Conservation (phyloP, 2,329 filamentous ascomycete species). For the Cercospora zeae-maydis region DNA sequence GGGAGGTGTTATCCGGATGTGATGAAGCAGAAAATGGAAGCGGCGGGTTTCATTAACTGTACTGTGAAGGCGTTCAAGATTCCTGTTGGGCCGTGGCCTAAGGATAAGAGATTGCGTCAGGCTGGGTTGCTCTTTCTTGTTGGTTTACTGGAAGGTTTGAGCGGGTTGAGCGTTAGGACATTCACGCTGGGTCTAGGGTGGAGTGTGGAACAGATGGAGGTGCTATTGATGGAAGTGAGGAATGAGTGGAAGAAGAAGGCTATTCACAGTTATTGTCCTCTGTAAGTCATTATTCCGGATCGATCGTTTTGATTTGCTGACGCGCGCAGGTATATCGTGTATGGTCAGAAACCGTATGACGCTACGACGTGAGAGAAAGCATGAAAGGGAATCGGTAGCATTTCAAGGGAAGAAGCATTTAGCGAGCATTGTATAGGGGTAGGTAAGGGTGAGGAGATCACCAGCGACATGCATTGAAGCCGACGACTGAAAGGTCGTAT, state of each 20-base stretch:
- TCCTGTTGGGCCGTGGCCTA: conserved; percentile 31
- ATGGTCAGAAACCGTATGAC: conserved; percentile 29
- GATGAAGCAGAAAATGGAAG: conserved; percentile 38
- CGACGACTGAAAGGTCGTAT: neutral
- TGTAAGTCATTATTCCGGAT: conserved; percentile 18
- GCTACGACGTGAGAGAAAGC: neutral
- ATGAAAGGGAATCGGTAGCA: neutral
- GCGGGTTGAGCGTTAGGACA: conserved; percentile 27
- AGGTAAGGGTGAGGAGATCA: neutral
- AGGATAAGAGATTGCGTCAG: conserved; percentile 28
- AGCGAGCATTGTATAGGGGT: conserved; percentile 14
- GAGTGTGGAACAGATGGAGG: conserved; percentile 31
- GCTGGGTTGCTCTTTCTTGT: conserved; percentile 28
- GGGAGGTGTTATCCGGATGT: conserved; percentile 26
- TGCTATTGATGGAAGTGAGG: conserved; percentile 29
- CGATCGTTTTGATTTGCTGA: neutral
- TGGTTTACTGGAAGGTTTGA: conserved; percentile 29
- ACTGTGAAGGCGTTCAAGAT: conserved; percentile 30
- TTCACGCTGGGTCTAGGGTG: conserved; percentile 32
- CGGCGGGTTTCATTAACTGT: conserved; percentile 36
- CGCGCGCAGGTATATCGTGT: conserved; percentile 28
- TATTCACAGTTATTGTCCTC: conserved; percentile 30
- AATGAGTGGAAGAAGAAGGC: conserved; percentile 27
- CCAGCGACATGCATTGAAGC: no score
- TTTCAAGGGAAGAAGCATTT: conserved; percentile 5